Base-by-base conservation (phyloP, 2,329 filamentous ascomycete genomes). In the Pleurostoma richardsiae region DNA sequence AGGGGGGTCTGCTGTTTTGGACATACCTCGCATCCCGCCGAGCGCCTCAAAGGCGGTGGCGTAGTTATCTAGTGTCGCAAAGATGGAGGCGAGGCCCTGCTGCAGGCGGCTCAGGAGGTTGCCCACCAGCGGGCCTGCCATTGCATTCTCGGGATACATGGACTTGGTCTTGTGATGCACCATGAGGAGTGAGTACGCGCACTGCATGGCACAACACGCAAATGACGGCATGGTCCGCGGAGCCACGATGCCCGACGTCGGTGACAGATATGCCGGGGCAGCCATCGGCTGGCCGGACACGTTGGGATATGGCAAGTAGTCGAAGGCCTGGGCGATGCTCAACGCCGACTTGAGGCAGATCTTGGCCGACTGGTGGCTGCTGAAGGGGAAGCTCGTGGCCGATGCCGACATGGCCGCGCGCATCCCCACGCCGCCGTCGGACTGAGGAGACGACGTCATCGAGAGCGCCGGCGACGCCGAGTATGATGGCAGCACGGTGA, bases 321-420 rank as follows among this genome's bases (percentile, higher is more conserved):
- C 64, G 44, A 76, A 76, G 10, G 67, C 67, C 43, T 62, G 56
- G 2, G 73, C 68, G 46, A 77, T 76, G 49, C 66, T 71, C 40
- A 77, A 63, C 3, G 73, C 72, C 6, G 73, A 69, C 41, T 69
- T 71, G 30, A 77, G 61, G 53, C 73, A 76, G 49, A 76, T 66
- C 53, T 72, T 72, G 27, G 73, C 67, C 10, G 73, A 76, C 39
- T 69, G 63, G 47, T 73, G 70, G 39, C 63, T 69, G 50, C 59
- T 70, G 52, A 74, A 76, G 10, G 72, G 72, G 40, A 72, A 65
- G 7, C 57, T 49, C 11, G 10, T n/a, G 8, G 33, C 33, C n/a
- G 33, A 8, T 8, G 8, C 33, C n/a, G 33, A n/a, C 8, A 36
- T n/a, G n/a, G 33, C n/a, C 33, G 33, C 33, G n/a, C 8, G 33